phyloP scores from a whole-genome alignment of 176 grass and related monocot species.

The Musa troglodytarum region DNA sequence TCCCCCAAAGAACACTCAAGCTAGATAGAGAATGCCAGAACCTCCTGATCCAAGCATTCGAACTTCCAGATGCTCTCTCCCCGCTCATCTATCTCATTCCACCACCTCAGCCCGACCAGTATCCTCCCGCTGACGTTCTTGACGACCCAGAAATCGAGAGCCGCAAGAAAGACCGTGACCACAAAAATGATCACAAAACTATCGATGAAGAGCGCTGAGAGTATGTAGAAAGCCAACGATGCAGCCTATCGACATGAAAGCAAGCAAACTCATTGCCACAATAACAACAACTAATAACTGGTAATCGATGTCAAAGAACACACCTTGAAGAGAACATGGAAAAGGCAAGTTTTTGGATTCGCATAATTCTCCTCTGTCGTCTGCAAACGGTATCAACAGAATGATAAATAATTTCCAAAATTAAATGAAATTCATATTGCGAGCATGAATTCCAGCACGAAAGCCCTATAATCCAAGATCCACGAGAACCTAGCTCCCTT shows the following conservation, averaged over 20 bases:
- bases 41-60: slow-evolving; percentile 86
- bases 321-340: slow-evolving; percentile 98
- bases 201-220: slow-evolving; percentile 74
- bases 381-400: slow-evolving; percentile 14
- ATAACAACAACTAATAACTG: neutral
- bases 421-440: neutral
- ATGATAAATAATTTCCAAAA: neutral
- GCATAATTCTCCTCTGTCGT: slow-evolving; percentile 70
- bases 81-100: slow-evolving; percentile 89
- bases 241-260: slow-evolving; percentile 37
- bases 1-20: neutral
- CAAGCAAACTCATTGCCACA: neutral
- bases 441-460: neutral
- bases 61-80: slow-evolving; percentile 89
- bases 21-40: slow-evolving; percentile 23
- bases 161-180: slow-evolving; percentile 76
- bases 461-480: neutral
- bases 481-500: no score
- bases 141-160: slow-evolving; percentile 96
- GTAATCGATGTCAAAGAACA: neutral
- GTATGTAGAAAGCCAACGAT: slow-evolving; percentile 68
- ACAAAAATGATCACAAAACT: slow-evolving; percentile 97
- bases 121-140: slow-evolving; percentile 93
- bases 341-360: slow-evolving; percentile 81
- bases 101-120: slow-evolving; percentile 84